Percentiles rank a stretch among this genome's conserved stretches.
Conservation (phyloP, 2,329 filamentous ascomycete species). For the Madurella mycetomatis region DNA sequence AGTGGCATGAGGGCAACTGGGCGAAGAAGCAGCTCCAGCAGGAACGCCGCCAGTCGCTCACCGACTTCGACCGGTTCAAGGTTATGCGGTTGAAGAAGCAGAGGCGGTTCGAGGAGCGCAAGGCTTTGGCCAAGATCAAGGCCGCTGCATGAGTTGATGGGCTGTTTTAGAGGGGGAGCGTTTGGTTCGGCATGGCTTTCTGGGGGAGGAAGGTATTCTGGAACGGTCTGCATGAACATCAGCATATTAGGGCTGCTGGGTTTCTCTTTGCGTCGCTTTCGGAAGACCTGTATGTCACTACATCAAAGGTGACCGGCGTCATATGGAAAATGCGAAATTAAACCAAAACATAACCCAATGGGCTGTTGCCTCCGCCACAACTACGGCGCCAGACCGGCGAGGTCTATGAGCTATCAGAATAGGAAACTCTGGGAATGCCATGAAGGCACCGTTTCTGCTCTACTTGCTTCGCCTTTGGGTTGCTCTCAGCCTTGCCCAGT, state of each 20-base stretch:
- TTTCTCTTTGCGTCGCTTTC: slow-evolving; percentile 51
- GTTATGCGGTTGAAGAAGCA: slow-evolving; percentile 99
- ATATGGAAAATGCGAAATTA: slow-evolving; percentile 59
- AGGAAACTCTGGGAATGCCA: slow-evolving; percentile 10
- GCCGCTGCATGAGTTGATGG: slow-evolving; percentile 63
- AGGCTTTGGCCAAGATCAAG: slow-evolving; percentile 91
- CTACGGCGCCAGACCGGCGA: slow-evolving; percentile 25
- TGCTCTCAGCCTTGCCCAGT: background rate
- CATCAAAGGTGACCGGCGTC: slow-evolving; percentile 59
- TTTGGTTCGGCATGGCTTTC: slow-evolving; percentile 31
- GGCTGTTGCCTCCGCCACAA: slow-evolving; percentile 30
- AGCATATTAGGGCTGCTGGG: slow-evolving; percentile 53
- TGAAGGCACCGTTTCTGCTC: slow-evolving; percentile 11
- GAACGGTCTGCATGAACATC: slow-evolving; percentile 44
- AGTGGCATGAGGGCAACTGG: slow-evolving; percentile 89
- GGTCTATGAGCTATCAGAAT: slow-evolving; percentile 17
- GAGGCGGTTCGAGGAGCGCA: slow-evolving; percentile 96
- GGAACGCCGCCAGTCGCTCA: slow-evolving; percentile 82
- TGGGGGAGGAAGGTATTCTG: slow-evolving; percentile 33
- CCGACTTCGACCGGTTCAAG: slow-evolving; percentile 99
- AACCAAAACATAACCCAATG: slow-evolving; percentile 31
- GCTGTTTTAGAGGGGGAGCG: slow-evolving; percentile 23
- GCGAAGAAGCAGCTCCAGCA: slow-evolving; percentile 88
- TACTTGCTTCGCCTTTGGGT: background rate
- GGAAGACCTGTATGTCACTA: slow-evolving; percentile 63